Conservation (phyloP, 805 yeast species). For the Myxozyma vanderwaltii region DNA sequence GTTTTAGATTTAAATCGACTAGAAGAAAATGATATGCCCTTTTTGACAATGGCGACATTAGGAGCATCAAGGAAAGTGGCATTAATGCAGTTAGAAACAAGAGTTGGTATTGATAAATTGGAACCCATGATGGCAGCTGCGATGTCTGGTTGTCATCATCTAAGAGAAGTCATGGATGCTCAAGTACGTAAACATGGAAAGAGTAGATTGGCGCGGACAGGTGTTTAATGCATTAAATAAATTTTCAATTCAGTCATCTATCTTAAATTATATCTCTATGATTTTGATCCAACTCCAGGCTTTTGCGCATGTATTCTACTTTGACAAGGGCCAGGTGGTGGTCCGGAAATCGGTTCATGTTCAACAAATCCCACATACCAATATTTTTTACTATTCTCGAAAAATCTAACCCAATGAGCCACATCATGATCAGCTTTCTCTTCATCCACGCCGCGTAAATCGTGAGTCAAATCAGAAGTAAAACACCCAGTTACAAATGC, state of each 20-base stretch:
- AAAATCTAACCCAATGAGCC: slow-evolving; percentile 57
- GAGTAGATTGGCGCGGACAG: slow-evolving; percentile 45
- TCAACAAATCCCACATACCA: slow-evolving; percentile 64
- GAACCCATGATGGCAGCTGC: slow-evolving; percentile 79
- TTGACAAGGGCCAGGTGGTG: slow-evolving; percentile 55
- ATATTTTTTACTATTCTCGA: slow-evolving; percentile 49
- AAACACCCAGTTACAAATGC: slow-evolving; percentile 75
- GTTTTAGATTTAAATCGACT: slow-evolving; percentile 66
- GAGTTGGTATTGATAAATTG: slow-evolving; percentile 77
- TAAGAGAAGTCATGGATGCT: slow-evolving; percentile 82
- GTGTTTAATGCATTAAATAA: not conserved
- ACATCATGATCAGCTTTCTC: slow-evolving; percentile 48
- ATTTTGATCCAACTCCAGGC: not conserved
- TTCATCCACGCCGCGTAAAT: slow-evolving; percentile 60
- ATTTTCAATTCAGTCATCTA: not conserved
- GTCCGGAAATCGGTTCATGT: slow-evolving; percentile 51
- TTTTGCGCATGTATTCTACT: slow-evolving; percentile 15
- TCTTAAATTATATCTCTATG: too few relatives aligned
- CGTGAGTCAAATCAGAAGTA: slow-evolving; percentile 58
- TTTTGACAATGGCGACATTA: slow-evolving; percentile 77
- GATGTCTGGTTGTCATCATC: slow-evolving; percentile 80
- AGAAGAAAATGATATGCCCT: slow-evolving; percentile 83
- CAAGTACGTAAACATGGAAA: slow-evolving; percentile 78
- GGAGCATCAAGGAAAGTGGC: slow-evolving; percentile 82
- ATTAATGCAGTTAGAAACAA: slow-evolving; percentile 74